Base-by-base conservation (phyloP, 2,329 filamentous ascomycete species). In the Epichloe typhina region DNA sequence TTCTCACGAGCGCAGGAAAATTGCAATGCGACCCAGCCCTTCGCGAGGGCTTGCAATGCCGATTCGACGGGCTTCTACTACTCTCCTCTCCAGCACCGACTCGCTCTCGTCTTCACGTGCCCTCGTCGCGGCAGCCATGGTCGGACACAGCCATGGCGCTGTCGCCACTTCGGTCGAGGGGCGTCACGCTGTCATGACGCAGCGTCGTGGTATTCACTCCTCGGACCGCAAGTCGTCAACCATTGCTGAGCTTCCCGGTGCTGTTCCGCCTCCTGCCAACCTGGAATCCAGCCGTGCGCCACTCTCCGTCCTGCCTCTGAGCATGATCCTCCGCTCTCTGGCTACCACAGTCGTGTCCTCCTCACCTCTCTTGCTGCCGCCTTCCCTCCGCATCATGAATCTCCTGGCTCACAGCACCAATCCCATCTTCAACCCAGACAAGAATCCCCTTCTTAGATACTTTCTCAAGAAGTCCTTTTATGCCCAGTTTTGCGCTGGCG, bases 401-500 rank as follows among this genome's bases (percentile, higher is more conserved):
- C 64, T 76, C 21, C 76, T 94, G 58, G 84, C 89, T 11, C 75
- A 88, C 64, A 82, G 85, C 26, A 77, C 77, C 47, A 82, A 72
- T 52, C 70, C 77, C 1, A 50, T 89, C 0, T 73, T 93, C 52
- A 83, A 84, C 64, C 82, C 88, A 4, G 88, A 94, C 62, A 73
- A 70, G 49, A 95, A 95, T 62, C 80, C 80, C 0, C 45, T 91
- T 1, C 73, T 95, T 15, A 77, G 81, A 42, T 78, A 72, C 53
- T 62, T 89, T 41, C 72, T 95, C 47, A 88, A 89, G 64, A 79
- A 82, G 62, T 94, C 88, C 0, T 89, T 95, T 60, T 95, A 95
- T 64, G 81, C 82, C 23, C 90, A 96, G 61, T 96, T 95, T 67
- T 96, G 90, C 66, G 88, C 87, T 0, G 90, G 90, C 31, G 85